phyloP scores from a whole-genome alignment of 257 asterid species.

The Solanum chilense region DNA sequence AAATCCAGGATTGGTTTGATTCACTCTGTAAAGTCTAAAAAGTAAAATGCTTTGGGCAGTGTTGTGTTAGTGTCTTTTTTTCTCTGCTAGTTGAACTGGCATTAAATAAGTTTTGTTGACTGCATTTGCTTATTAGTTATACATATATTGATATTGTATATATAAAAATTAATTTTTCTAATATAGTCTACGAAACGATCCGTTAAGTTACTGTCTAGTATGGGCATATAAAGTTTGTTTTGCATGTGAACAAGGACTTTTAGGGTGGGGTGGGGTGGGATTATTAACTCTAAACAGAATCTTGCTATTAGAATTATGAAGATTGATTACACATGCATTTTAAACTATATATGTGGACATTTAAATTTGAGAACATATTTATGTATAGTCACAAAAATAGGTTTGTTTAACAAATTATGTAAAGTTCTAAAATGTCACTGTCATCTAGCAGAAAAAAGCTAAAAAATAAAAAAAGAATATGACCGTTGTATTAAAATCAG shows the following conservation, averaged over 20 bases:
- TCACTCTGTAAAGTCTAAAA: neutral
- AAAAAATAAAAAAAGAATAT: neutral
- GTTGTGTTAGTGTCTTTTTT: neutral
- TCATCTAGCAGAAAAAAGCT: neutral
- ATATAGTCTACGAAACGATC: neutral
- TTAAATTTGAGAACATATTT: neutral
- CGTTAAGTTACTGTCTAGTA: neutral
- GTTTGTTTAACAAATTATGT: neutral
- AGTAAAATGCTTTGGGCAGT: neutral
- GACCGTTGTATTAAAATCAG: constrained; percentile 13
- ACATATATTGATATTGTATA: no score
- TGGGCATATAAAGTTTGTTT: neutral
- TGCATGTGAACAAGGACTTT: neutral
- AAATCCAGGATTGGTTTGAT: neutral
- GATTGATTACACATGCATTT: neutral
- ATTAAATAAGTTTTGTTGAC: neutral
- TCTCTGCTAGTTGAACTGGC: neutral
- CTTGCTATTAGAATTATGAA: neutral
- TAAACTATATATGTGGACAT: neutral
- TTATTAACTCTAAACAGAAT: neutral
- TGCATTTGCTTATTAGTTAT: neutral
- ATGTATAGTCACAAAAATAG: neutral
- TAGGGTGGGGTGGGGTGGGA: no score
- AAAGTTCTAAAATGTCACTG: neutral
- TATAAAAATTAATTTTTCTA: no score